phyloP scores from a whole-genome alignment of 768 basidiomycete species.

The Auriscalpium vulgare region DNA sequence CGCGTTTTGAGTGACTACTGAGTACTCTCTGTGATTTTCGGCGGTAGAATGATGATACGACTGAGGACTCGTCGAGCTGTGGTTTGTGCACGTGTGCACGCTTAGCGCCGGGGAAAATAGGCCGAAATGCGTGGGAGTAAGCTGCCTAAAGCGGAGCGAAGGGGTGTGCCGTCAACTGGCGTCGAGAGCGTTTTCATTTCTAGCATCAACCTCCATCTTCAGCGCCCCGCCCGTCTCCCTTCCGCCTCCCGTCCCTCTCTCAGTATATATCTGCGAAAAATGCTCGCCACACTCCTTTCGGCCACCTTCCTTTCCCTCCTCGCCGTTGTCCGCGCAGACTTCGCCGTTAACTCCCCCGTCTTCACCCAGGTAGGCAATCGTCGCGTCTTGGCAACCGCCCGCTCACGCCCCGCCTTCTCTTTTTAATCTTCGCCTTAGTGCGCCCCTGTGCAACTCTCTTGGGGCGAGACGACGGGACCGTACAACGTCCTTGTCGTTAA shows the following conservation, averaged over 20 bases:
- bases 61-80: too few relatives aligned
- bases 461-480: conserved; percentile 39
- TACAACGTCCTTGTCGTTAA: conserved; percentile 54
- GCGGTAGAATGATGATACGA: too few relatives aligned
- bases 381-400: background rate
- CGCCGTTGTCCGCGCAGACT: conserved; percentile 46
- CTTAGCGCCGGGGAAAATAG: too few relatives aligned
- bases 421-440: conserved; percentile 37
- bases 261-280: conserved; percentile 28
- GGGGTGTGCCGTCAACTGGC: background rate
- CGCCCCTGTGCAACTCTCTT: conserved; percentile 38
- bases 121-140: background rate
- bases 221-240: conserved; percentile 5
- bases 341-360: conserved; percentile 43
- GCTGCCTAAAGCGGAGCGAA: background rate
- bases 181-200: background rate
- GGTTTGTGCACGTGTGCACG: too few relatives aligned
- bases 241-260: conserved; percentile 18
- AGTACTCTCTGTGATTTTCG: too few relatives aligned
- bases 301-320: conserved; percentile 57
- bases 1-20: too few relatives aligned
- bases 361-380: conserved; percentile 41
- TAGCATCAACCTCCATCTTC: conserved; percentile 1
- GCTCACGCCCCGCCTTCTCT: background rate
- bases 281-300: conserved; percentile 77